A percentile compares a stretch with the other conserved stretches of the same genome.
phyloP scores from a whole-genome alignment of 176 grass and related monocot species.

The Typha latifolia region DNA sequence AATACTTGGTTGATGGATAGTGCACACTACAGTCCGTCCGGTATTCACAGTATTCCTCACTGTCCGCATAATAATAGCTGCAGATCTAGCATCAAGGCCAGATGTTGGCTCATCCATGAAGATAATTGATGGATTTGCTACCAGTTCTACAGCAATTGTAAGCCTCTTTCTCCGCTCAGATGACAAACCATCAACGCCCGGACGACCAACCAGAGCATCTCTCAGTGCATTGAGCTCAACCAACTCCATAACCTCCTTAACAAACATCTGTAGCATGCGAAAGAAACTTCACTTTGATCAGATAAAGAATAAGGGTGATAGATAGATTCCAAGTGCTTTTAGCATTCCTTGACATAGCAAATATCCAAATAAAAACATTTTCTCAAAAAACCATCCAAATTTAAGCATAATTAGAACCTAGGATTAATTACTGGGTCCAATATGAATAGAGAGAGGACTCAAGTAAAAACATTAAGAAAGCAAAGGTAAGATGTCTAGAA shows the following conservation, averaged over 20 bases:
- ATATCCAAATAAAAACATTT: no score
- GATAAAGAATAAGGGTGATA: not conserved
- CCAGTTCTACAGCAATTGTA: constrained; percentile 81
- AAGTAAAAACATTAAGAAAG: no score
- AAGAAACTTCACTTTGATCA: not conserved
- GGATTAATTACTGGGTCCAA: no score
- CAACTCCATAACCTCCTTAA: constrained; percentile 84
- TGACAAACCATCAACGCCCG: constrained; percentile 62
- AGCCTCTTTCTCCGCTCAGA: constrained; percentile 83
- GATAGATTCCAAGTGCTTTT: no score
- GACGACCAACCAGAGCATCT: constrained; percentile 73
- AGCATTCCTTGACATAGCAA: not conserved
- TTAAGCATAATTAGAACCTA: not conserved
- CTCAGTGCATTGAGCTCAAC: constrained; percentile 74
- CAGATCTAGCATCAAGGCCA: constrained; percentile 85
- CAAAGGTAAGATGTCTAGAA: no score
- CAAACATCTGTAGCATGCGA: constrained; percentile 48
- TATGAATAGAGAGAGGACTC: no score
- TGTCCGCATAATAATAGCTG: constrained; percentile 90
- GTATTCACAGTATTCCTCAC: constrained; percentile 96
- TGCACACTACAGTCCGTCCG: constrained; percentile 87
- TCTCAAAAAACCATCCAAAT: no score
- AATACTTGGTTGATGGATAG: constrained; percentile 94
- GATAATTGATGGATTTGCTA: constrained; percentile 87
- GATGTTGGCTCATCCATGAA: constrained; percentile 99